Evolutionary conservation across 2,329 filamentous ascomycete genomes (phyloP).

Genomic region (Nothophaeocryptopus gaeumannii): DNA sequence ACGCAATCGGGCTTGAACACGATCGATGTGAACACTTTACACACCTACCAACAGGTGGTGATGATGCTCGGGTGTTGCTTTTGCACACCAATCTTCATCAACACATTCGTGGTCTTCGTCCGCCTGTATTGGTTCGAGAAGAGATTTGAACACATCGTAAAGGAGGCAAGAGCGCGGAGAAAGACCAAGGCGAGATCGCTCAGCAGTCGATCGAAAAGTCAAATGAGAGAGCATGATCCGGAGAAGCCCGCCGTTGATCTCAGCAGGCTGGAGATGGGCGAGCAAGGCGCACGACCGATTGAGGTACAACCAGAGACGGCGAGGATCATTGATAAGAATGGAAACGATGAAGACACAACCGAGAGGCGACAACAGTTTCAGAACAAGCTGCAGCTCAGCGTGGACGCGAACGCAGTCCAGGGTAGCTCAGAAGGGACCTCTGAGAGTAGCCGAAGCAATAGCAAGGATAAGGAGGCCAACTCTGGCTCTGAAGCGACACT

Average conservation of each 20-base stretch:
- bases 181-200: constrained; percentile 60
- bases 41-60: constrained; percentile 55
- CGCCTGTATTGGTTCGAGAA: constrained; percentile 98
- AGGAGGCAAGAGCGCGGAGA: constrained; percentile 66
- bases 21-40: constrained; percentile 49
- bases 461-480: constrained; percentile 13
- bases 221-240: constrained; percentile 11
- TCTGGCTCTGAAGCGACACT: constrained; percentile 21
- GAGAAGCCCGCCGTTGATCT: constrained; percentile 44
- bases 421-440: background rate
- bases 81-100: constrained; percentile 79
- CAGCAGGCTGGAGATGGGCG: constrained; percentile 58
- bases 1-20: constrained; percentile 95
- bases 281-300: constrained; percentile 61
- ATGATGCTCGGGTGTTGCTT: constrained; percentile 70
- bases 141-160: constrained; percentile 79
- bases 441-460: constrained; percentile 6
- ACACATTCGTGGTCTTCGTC: constrained; percentile 83
- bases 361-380: constrained; percentile 31
- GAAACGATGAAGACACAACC: constrained; percentile 48
- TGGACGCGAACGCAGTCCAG: constrained; percentile 10
- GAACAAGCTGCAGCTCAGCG: constrained; percentile 45
- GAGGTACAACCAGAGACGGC: constrained; percentile 46
- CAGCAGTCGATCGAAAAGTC: constrained; percentile 37
- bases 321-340: constrained; percentile 53